Evolutionary conservation across 108 stramenopile genomes (phyloP).

Genomic region (Hondaea fermentalgiana): DNA sequence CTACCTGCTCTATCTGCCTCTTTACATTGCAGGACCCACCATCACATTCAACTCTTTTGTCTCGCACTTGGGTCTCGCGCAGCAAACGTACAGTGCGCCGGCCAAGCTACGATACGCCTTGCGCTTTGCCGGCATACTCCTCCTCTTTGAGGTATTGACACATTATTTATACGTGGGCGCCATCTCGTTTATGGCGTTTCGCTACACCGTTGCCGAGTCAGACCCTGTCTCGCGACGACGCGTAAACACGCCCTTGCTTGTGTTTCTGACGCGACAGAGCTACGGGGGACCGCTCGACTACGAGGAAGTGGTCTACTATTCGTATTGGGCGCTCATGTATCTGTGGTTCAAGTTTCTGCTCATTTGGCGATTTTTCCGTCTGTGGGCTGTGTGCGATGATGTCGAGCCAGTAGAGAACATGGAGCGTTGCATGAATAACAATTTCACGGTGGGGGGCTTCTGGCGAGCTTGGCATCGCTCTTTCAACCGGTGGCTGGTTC

Average conservation of each 20-base stretch:
- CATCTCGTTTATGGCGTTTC: background rate
- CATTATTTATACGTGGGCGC: background rate
- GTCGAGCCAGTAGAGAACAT: slow-evolving; percentile 51
- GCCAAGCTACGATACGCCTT: background rate
- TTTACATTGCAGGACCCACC: slow-evolving; percentile 53
- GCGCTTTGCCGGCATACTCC: background rate
- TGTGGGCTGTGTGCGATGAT: slow-evolving; percentile 50
- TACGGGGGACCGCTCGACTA: background rate
- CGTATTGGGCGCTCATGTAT: slow-evolving; percentile 30
- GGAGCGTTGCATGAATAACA: slow-evolving; percentile 42
- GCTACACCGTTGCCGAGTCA: slow-evolving; percentile 14
- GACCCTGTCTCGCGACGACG: slow-evolving; percentile 15
- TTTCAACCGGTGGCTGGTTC: slow-evolving; percentile 52
- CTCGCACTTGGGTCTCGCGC: background rate
- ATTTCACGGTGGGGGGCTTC: slow-evolving; percentile 41
- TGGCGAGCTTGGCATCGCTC: slow-evolving; percentile 56
- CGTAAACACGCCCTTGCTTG: slow-evolving; percentile 4
- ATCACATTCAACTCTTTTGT: slow-evolving; percentile 46
- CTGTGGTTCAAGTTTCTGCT: slow-evolving; percentile 59
- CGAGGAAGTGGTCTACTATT: slow-evolving; percentile 21
- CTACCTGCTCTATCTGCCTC: slow-evolving; percentile 46
- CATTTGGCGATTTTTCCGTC: slow-evolving; percentile 46
- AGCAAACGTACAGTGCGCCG: background rate
- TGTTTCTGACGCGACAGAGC: slow-evolving; percentile 24
- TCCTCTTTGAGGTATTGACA: slow-evolving; percentile 4